Evolutionary conservation across 2,329 filamentous ascomycete species (phyloP).

Genomic region (Periconia sp.): DNA sequence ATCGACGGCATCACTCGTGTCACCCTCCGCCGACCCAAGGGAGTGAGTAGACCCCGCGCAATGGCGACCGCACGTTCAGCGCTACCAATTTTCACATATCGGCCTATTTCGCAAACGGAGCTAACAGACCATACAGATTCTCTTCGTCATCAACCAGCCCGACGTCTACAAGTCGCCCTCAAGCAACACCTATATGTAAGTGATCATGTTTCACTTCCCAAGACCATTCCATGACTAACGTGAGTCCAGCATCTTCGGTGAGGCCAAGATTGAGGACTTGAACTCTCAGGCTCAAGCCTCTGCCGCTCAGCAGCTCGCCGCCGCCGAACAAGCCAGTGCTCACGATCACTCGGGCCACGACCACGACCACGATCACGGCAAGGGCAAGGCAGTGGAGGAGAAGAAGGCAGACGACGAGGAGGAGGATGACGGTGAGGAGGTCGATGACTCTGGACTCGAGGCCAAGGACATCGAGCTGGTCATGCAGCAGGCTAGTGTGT

Average conservation of each 20-base stretch:
- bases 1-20: conserved; percentile 97
- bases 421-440: conserved; percentile 93
- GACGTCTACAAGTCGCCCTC: conserved; percentile 99
- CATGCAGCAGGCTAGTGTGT: conserved; percentile 96
- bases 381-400: conserved; percentile 69
- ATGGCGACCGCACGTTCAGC: conserved; percentile 12
- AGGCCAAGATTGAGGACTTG: conserved; percentile 99
- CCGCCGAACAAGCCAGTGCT: conserved; percentile 67
- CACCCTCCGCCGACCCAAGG: conserved; percentile 97
- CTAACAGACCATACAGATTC: conserved; percentile 64
- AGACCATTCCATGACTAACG: conserved; percentile 8
- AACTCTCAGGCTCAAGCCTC: conserved; percentile 97
- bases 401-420: conserved; percentile 73
- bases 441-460: conserved; percentile 91
- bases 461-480: conserved; percentile 99
- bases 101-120: conserved; percentile 10
- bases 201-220: conserved; percentile 17
- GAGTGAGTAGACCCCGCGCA: conserved; percentile 67
- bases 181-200: conserved; percentile 99
- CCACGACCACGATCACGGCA: conserved; percentile 69
- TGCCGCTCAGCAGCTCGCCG: conserved; percentile 92
- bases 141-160: conserved; percentile 99
- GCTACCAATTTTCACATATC: neutral
- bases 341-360: conserved; percentile 73
- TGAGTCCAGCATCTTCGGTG: conserved; percentile 83